phyloP scores from a whole-genome alignment of 176 grass and related monocot species.

The Cymbopogon citratus region DNA sequence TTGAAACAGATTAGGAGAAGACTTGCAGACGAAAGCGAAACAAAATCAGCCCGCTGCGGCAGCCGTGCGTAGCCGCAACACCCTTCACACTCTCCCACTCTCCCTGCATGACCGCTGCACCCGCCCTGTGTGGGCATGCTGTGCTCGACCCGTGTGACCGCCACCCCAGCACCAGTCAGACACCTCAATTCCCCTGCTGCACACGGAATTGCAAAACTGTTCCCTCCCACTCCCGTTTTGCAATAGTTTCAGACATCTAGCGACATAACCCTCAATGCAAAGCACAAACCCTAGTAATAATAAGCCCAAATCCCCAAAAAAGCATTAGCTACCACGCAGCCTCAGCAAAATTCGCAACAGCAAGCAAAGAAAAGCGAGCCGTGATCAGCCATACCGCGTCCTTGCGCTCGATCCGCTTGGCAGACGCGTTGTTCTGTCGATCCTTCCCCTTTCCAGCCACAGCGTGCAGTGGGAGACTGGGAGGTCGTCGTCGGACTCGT shows the following conservation, averaged over 20 bases:
- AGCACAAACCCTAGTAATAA: slow-evolving; percentile 16
- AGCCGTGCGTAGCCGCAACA: no score
- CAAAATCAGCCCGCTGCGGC: neutral
- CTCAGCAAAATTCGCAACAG: slow-evolving; percentile 27
- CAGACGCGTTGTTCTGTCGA: slow-evolving; percentile 41
- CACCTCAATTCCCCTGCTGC: neutral
- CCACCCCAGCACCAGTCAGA: neutral
- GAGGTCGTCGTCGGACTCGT: slow-evolving; percentile 89
- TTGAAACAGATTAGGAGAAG: neutral
- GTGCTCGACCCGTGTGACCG: no score
- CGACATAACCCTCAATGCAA: neutral
- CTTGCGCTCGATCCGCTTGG: slow-evolving; percentile 64
- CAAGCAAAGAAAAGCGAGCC: neutral
- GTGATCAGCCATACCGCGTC: slow-evolving; percentile 52
- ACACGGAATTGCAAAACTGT: slow-evolving; percentile 8
- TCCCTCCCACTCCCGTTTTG: neutral
- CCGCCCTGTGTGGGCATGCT: no score
- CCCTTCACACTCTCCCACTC: no score
- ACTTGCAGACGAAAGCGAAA: neutral
- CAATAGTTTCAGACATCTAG: neutral
- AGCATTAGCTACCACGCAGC: slow-evolving; percentile 9
- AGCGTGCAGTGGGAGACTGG: slow-evolving; percentile 31
- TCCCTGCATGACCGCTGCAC: no score
- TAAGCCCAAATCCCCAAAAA: neutral
- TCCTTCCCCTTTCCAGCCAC: slow-evolving; percentile 41